Base-by-base conservation (phyloP, 2,329 filamentous ascomycete genomes). In the Pseudocercospora vitis region DNA sequence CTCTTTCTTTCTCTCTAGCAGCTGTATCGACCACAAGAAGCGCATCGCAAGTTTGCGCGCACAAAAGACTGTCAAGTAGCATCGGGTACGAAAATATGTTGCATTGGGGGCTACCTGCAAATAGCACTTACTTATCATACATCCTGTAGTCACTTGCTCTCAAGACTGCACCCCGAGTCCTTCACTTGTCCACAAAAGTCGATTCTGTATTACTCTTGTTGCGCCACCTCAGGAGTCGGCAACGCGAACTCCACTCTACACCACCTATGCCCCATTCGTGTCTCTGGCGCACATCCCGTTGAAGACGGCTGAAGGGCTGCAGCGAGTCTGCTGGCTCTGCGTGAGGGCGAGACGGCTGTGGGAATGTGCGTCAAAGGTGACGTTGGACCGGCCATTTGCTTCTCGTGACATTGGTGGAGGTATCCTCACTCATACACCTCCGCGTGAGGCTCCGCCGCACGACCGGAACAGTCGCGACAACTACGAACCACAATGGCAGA, bases 401-500 rank as follows among this genome's bases (percentile, higher is more conserved):
- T 53, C 37, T 46, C 48, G 55, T 58, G 46, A 59, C 53, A 47
- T 50, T 55, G 42, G 23, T 45, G 12, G 42, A 23, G 39, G 19
- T 28, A 24, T n/a, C n/a, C 42, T 29, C 53, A 32, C 51, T 47
- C 53, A 40, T 48, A 50, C 42, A 44, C 24, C 24, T 31, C 42
- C 52, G 52, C 37, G 33, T 24, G 40, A 47, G 32, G 23, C 49
- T 52, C 46, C 55, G 60, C 53, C 58, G 63, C 63, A 57, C 62
- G 59, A 59, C 57, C 61, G 53, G 48, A 23, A 24, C 21, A 62
- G 50, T 54, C 56, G 50, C 62, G 51, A 57, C 48, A 59, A 53
- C 53, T 31, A 50, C 54, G 45, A 50, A 42, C 52, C 56, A 62
- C 61, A 52, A 77, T 76, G 74, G 69, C 71, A 55, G 70, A 71